Percentiles rank a stretch among this genome's conserved stretches.
Evolutionary conservation across 139 green algal genomes (phyloP).

Genomic region (Monoraphidium neglectum): DNA sequence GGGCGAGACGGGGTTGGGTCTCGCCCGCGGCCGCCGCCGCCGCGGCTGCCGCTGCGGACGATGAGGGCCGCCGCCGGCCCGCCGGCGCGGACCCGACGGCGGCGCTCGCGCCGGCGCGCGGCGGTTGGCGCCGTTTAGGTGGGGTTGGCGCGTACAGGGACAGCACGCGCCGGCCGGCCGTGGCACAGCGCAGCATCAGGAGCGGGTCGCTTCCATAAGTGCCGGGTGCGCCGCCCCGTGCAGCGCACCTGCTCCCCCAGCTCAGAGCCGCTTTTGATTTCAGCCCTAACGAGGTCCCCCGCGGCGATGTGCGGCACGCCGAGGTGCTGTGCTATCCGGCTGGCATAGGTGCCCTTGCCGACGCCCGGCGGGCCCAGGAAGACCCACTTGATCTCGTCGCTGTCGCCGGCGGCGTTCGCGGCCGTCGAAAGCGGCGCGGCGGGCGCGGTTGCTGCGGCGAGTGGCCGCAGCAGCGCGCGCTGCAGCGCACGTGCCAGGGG

Average conservation of each 20-base stretch:
- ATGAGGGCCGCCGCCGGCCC: neutral
- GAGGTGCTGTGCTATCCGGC: slow-evolving; percentile 73
- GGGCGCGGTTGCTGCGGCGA: slow-evolving; percentile 1
- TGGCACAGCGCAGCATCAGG: neutral
- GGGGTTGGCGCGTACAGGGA: neutral
- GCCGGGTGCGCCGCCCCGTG: neutral
- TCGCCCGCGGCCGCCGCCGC: no score
- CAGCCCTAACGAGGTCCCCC: slow-evolving; percentile 90
- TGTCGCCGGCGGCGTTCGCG: neutral
- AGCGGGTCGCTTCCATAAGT: neutral
- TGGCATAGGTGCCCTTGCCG: slow-evolving; percentile 97
- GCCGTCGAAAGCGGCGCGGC: neutral
- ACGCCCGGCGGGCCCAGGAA: slow-evolving; percentile 86
- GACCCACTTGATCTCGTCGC: slow-evolving; percentile 41
- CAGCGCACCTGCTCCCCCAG: slow-evolving; percentile 65
- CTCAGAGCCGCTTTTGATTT: slow-evolving; percentile 77
- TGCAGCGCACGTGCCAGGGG: no score
- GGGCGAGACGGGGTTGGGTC: neutral
- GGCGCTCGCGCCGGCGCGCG: neutral
- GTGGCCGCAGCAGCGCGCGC: neutral
- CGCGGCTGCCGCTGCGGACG: no score
- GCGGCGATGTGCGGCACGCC: slow-evolving; percentile 90
- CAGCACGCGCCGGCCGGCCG: neutral
- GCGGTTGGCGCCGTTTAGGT: neutral
- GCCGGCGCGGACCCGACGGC: neutral